Percentiles rank a stretch among this genome's conserved stretches.
These are phyloP conservation scores for Fusarium drepaniforme DNA, from an alignment of 2,329 filamentous ascomycete genomes.

Conservation along the genomic window DNA sequence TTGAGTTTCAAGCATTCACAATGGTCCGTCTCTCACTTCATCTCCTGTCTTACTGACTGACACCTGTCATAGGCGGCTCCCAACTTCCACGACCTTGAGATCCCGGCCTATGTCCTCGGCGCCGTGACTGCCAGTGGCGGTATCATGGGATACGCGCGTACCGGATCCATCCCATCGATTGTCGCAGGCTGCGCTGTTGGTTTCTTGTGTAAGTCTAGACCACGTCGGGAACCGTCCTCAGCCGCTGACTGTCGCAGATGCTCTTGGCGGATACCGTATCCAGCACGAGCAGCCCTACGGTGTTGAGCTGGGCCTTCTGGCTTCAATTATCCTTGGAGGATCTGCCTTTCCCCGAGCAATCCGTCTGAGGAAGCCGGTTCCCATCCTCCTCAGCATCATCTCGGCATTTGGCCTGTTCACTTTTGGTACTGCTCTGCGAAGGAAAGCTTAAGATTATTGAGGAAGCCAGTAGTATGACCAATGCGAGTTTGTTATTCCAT, in stretches of 20 bases:
- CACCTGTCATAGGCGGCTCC: conserved; percentile 11
- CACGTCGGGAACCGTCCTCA: background rate
- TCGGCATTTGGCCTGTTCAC: conserved; percentile 83
- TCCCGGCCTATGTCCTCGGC: conserved; percentile 82
- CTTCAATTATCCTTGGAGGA: conserved; percentile 86
- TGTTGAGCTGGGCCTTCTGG: conserved; percentile 88
- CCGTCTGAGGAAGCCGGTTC: conserved; percentile 85
- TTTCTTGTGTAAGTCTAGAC: conserved; percentile 64
- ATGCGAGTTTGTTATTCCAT: background rate
- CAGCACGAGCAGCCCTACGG: conserved; percentile 83
- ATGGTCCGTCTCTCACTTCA: conserved; percentile 17
- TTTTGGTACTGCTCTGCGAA: conserved; percentile 78
- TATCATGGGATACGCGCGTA: conserved; percentile 86
- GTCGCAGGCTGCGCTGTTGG: conserved; percentile 89
- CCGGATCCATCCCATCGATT: conserved; percentile 88
- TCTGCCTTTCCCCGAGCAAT: conserved; percentile 90
- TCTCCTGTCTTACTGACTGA: background rate
- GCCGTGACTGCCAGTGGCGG: conserved; percentile 88
- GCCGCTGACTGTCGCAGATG: conserved; percentile 62
- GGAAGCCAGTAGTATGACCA: background rate
- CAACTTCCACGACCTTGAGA: conserved; percentile 49
- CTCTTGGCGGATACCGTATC: conserved; percentile 84
- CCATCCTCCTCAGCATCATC: conserved; percentile 81
- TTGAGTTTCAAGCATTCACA: background rate
- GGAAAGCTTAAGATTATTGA: conserved; percentile 43